phyloP scores from a whole-genome alignment of 257 asterid genomes.

The Solanum medicagineum region DNA sequence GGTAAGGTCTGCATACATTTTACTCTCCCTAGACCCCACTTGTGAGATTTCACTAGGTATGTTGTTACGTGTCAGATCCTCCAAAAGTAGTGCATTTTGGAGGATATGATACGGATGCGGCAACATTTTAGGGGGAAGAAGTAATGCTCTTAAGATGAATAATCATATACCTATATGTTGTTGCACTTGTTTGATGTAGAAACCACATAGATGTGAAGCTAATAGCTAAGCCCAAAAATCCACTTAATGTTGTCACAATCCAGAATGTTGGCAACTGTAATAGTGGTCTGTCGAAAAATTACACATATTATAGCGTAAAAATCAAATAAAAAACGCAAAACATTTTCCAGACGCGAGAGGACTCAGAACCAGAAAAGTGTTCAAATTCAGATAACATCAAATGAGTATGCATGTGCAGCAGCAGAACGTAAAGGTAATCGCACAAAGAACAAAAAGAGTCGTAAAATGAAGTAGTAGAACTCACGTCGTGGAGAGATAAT shows the following conservation, averaged over 20 bases:
- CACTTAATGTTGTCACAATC: constrained; percentile 72
- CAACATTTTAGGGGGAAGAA: neutral
- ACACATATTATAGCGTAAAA: neutral
- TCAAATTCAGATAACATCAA: neutral
- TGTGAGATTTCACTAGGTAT: no score
- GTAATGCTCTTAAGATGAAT: neutral
- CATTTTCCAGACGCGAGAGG: neutral
- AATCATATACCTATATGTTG: constrained; percentile 62
- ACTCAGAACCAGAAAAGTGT: neutral
- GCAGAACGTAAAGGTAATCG: neutral
- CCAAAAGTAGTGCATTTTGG: neutral
- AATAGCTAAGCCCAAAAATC: constrained; percentile 76
- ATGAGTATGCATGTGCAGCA: neutral
- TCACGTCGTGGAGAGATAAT: constrained; percentile 70
- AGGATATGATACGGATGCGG: neutral
- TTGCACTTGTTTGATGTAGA: constrained; percentile 93
- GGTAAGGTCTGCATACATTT: no score
- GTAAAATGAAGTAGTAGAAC: constrained; percentile 2
- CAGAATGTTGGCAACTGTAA: constrained; percentile 62
- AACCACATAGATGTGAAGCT: constrained; percentile 98
- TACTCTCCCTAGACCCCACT: no score
- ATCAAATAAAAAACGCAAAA: neutral
- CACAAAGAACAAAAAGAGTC: neutral
- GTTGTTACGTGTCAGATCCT: neutral
- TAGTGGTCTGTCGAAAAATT: constrained; percentile 45